A percentile compares a stretch with the other conserved stretches of the same genome.
phyloP scores from a whole-genome alignment of 257 asterid genomes.

The Fraxinus cuspidata region DNA sequence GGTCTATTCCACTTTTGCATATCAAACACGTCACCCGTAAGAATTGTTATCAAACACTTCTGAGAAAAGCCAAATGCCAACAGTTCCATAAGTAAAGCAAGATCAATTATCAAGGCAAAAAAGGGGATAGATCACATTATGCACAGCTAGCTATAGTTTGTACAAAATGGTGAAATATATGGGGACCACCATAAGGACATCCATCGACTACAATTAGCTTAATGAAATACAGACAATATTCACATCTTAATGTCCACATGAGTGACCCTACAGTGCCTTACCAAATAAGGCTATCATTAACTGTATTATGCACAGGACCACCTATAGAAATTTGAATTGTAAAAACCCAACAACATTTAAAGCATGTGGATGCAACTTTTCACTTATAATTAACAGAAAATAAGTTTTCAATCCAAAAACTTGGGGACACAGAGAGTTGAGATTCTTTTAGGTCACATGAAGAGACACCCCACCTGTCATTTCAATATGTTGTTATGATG shows the following conservation, averaged over 20 bases:
- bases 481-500: conserved; percentile 14
- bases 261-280: conserved; percentile 31
- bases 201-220: conserved; percentile 23
- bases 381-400: conserved; percentile 12
- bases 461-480: conserved; percentile 30
- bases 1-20: neutral
- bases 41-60: neutral
- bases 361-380: neutral
- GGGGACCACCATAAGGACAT: conserved; percentile 37
- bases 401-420: conserved; percentile 25
- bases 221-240: neutral
- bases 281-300: conserved; percentile 32
- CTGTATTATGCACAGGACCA: conserved; percentile 43
- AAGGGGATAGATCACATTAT: neutral
- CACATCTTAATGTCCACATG: conserved; percentile 14
- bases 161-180: conserved; percentile 1
- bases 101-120: neutral
- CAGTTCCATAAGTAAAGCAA: neutral
- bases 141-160: neutral
- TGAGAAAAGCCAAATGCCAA: neutral
- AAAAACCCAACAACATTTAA: conserved; percentile 6
- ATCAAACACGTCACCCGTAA: neutral
- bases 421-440: conserved; percentile 9
- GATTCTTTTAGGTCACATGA: conserved; percentile 35
- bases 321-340: conserved; percentile 18